Base-by-base conservation (phyloP, 164 flowering plant species). In the Umbellularia californica region DNA sequence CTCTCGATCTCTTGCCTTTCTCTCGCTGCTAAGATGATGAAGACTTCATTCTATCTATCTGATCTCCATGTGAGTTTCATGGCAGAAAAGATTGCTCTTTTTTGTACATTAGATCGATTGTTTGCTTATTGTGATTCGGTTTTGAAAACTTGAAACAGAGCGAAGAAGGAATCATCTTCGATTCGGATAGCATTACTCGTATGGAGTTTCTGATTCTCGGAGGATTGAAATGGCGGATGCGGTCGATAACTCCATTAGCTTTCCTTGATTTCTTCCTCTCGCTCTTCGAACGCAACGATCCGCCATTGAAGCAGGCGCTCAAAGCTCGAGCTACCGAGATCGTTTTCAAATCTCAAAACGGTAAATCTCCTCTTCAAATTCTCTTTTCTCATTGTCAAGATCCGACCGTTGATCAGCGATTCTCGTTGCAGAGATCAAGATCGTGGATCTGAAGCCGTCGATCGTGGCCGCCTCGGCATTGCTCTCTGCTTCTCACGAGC, bases 151-250 rank as follows among this genome's bases (percentile, higher is more conserved):
- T 70, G 72, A n/a, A 69, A 58, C 75, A 89, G 89, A 70, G 77
- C 13, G 86, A 82, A 23, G 90, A 79, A 69, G 88, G 87, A 19
- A 70, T 84, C 27, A 77, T 87, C 28, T 88, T 90, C 65, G 93
- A 88, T 65, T 41, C 83, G 11, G 78, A 74, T 22, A 83, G 89
- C 7, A 76, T 91, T 10, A 75, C 78, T 60, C 70, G 91, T 70
- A 88, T 84, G 89, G 97, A 92, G 78, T 70, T 81, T 14, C 70
- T 88, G n/a, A 81, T 91, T 4, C 83, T 91, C 58, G 88, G 86
- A 3, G 85, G 87, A 69, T 83, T 91, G 9, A 71, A 91, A 52
- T 91, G 97, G 97, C 75, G 91, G 73, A 88, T 91, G 93, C 87
- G 93, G 0, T 88, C 97, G 19, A 80, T 90, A 12, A 91, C 91